Conservation (phyloP, 2,329 filamentous ascomycete genomes). For the Fusarium haematococcum region DNA sequence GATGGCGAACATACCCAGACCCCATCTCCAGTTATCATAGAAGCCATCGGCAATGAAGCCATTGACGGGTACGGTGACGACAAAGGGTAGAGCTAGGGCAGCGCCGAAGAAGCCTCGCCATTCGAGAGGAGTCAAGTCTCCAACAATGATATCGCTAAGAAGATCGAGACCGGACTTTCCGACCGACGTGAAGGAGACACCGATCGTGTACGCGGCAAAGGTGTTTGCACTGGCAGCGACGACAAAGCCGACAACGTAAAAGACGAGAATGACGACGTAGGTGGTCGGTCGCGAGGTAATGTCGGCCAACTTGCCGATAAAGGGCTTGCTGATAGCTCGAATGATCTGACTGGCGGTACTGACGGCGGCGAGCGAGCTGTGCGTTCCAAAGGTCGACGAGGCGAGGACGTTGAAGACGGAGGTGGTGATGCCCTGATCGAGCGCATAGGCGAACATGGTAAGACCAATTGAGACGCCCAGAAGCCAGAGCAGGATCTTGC, state of each 20-base stretch:
- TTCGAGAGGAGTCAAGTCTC: conserved; percentile 50
- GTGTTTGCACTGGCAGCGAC: conserved; percentile 48
- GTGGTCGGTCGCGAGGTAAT: conserved; percentile 54
- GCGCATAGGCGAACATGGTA: conserved; percentile 47
- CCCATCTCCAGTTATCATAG: conserved; percentile 60
- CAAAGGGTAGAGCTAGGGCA: conserved; percentile 44
- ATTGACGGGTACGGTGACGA: conserved; percentile 55
- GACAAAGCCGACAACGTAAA: conserved; percentile 51
- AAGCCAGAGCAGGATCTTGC: conserved; percentile 51
- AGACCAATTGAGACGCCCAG: conserved; percentile 51
- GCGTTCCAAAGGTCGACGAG: conserved; percentile 45
- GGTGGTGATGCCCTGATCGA: conserved; percentile 53
- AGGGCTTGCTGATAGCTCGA: conserved; percentile 53
- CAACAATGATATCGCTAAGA: conserved; percentile 47
- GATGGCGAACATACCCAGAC: conserved; percentile 68
- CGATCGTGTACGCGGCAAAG: conserved; percentile 48
- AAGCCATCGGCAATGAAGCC: conserved; percentile 56
- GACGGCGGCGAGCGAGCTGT: conserved; percentile 45
- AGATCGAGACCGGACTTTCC: conserved; percentile 54
- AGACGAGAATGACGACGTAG: conserved; percentile 54
- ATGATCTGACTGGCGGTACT: conserved; percentile 48
- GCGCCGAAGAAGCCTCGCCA: conserved; percentile 53
- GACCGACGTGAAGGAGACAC: conserved; percentile 53
- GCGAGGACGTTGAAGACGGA: conserved; percentile 48
- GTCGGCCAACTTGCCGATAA: conserved; percentile 53